phyloP scores from a whole-genome alignment of 441 rosid species.

The Erodium texanum region DNA sequence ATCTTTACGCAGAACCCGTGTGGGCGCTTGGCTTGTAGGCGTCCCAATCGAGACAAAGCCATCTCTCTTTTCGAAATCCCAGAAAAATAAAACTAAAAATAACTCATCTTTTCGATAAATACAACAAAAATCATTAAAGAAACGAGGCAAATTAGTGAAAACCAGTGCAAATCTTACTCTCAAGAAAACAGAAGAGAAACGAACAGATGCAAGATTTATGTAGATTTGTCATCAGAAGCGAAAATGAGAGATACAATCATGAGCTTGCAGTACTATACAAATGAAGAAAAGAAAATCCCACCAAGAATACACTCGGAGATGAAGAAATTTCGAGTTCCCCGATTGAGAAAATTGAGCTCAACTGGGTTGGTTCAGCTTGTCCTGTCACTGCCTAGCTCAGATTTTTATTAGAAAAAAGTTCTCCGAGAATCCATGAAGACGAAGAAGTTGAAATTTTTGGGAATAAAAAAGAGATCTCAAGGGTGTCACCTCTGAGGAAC shows the following conservation, averaged over 20 bases:
- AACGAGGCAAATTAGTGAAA: neutral
- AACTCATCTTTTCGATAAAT: neutral
- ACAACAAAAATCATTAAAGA: conserved; percentile 8
- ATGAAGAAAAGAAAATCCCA: neutral
- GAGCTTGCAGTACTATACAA: neutral
- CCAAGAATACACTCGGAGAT: neutral
- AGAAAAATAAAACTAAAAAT: neutral
- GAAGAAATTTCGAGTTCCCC: neutral
- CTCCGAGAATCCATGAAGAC: too few relatives aligned
- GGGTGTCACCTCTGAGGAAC: too few relatives aligned
- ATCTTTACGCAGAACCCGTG: conserved; percentile 61
- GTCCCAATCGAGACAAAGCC: conserved; percentile 60
- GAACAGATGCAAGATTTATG: neutral
- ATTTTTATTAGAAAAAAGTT: too few relatives aligned
- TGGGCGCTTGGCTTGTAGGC: conserved; percentile 65
- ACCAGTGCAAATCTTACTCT: neutral
- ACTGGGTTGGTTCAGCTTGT: neutral
- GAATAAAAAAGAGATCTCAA: too few relatives aligned
- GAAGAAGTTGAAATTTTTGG: too few relatives aligned
- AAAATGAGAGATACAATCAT: neutral
- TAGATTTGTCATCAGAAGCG: neutral
- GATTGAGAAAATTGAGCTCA: neutral
- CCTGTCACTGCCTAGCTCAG: neutral
- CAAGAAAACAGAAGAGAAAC: neutral
- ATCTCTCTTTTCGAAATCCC: conserved; percentile 22